Base-by-base conservation (phyloP, 208 protist species). In the Crithidia expoeki region DNA sequence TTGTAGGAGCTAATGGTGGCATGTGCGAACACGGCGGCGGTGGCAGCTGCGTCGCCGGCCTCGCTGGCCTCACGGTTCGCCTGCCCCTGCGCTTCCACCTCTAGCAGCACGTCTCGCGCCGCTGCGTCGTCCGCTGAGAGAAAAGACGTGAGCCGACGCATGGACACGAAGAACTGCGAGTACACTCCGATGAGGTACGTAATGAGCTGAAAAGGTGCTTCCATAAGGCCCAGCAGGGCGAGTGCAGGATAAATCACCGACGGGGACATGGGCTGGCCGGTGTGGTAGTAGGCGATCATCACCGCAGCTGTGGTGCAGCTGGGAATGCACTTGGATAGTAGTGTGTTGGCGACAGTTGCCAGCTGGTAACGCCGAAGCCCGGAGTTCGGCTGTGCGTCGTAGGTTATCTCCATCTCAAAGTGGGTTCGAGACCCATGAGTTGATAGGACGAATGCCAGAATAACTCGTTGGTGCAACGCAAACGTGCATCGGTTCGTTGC, bases 351-450 rank as follows among this genome's bases (percentile, higher is more conserved):
- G n/a, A 88, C 72, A 14, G 55, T 59, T 38, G 60, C 68, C 14
- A 75, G 33, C 62, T 86, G 83, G 12, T 79, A 70, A n/a, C 63
- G 40, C 21, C 72, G 64, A 1, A n/a, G 77, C 67, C 23, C 40
- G 16, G 3, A 97, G 17, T 64, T 96, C 86, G 12, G 67, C 64
- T 0, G 28, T 38, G 32, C 92, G 70, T 16, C 80, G 11, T 42
- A 36, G 32, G 82, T 28, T 49, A 97, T 81, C 16, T 55, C 53
- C 14, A 33, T n/a, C 14, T 77, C 28, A 34, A 97, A 94, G 23
- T 21, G 21, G 83, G 68, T 67, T 98, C 96, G 85, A 94, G 97
- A 14, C 83, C 81, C 85, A 96, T 98, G 27, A 98, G 84, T 99
- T 99, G 47, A 94, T 86, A 1, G 98, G 68, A 21, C 94, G 85